Evolutionary conservation across 2,329 filamentous ascomycete species (phyloP), one percentile per base, ranked within the genome.

Genomic region (Microcera coccophila): DNA sequence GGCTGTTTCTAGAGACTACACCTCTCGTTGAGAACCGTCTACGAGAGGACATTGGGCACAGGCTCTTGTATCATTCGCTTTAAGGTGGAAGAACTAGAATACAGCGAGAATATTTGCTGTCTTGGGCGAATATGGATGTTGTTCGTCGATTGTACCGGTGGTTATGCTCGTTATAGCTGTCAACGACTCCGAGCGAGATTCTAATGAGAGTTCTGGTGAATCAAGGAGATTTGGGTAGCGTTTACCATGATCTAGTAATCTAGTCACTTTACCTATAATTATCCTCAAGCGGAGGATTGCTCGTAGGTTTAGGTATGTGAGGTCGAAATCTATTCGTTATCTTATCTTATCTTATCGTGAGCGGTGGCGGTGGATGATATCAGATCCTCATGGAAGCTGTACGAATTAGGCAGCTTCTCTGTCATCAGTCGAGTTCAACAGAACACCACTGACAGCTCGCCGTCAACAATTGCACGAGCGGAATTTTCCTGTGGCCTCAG

Each of bases 281-380:
- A 26, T 7, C 22, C 22, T 7, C 7, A 7, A 26, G 7, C 22
- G 7, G 7, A 26, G 22, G 22, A 26, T 26, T 26, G 12, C 22
- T 12, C 12, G 22, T 7, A 7, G 7, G 12, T 26, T 26, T 12
- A 26, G 22, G 22, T 26, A 26, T 12, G 12, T 26, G 7, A 26
- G 7, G 12, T 26, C 22, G 7, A 26, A 26, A 12, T n/a, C n/a
- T n/a, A n/a, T n/a, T n/a, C n/a, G n/a, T n/a, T n/a, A n/a, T n/a
- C 12, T 22, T 36, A 21, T 24, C 40, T 42, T 42, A 42, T 42
- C 40, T 37, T 37, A 37, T 38, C 35, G 40, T 7, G 26, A 28
- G 34, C 24, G 26, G 40, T 42, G 35, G 40, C 40, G 49, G 38
- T 42, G 42, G 40, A 57, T 58, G 52, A 57, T 56, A 58, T 58